Evolutionary conservation across 1,284 basidiomycete species (phyloP), one percentile per base, ranked within the genome.

Genomic region (Hortiboletus rubellus): DNA sequence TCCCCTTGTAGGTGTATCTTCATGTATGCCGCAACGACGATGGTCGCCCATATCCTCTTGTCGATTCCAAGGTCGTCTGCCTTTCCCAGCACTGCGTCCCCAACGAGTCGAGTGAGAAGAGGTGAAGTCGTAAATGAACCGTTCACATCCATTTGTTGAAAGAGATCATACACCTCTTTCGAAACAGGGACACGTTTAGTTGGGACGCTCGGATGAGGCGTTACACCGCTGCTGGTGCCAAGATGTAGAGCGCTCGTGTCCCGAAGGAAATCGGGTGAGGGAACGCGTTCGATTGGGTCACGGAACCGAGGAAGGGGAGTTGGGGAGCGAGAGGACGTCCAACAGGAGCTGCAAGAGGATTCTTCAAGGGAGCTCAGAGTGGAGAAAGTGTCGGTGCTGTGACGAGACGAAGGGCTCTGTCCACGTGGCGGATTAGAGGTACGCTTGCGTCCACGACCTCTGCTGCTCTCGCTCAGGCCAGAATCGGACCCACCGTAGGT

Each of bases 311-410:
- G 66, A 33, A 36, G 57, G 52, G 63, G 63, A 49, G 57, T 69
- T 15, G 58, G 60, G 34, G 65, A 51, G 31, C 69, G 74, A 55
- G 73, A 74, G 17, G 71, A 60, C 34, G 74, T 75, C 66, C 72
- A 76, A 40, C 68, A 71, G 3, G 71, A 70, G 37, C 68, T 74
- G 14, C 59, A 60, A 12, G 71, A 63, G 2, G 66, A 68, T 3
- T 59, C 70, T 5, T 76, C 72, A 0, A 83, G 62, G 4, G 81
- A 79, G 54, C 82, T 83, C 41, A 84, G 48, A 0, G 79, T 81
- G n/a, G 82, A 77, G 59, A 79, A 77, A 0, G 73, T 74, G 33
- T 60, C 63, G 1, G 57, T 58, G 54, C 75, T 81, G 27, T 64
- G 55, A 37, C 70, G 67, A 62, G 60, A 73, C 58, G 54, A 53